phyloP scores from a whole-genome alignment of 306 rosid species.

The Trichosanthes cucumerina region DNA sequence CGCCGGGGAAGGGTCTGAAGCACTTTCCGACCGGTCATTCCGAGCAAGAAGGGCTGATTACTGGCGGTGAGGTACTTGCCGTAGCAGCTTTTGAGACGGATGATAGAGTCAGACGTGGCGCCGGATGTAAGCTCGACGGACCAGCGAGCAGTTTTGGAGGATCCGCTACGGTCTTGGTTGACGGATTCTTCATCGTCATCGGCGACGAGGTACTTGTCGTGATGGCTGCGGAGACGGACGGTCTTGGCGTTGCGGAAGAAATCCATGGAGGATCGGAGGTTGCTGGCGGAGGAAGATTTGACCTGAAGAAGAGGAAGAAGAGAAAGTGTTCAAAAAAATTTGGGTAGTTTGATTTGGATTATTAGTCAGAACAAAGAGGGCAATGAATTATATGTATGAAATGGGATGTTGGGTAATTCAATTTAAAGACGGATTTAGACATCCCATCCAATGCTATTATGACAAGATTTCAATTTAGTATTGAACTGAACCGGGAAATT shows the following conservation, averaged over 20 bases:
- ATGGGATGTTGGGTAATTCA: background rate
- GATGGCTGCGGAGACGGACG: constrained; percentile 76
- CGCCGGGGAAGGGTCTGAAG: constrained; percentile 44
- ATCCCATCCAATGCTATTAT: background rate
- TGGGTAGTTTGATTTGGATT: background rate
- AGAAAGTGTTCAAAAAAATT: background rate
- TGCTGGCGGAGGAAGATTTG: constrained; percentile 24
- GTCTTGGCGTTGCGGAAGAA: constrained; percentile 65
- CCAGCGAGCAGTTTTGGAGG: constrained; percentile 63
- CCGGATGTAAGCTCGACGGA: constrained; percentile 43
- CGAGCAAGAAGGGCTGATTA: constrained; percentile 48
- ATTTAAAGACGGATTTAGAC: background rate
- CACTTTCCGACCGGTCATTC: constrained; percentile 81
- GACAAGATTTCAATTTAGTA: background rate
- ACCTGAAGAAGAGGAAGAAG: background rate
- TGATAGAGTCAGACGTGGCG: constrained; percentile 28
- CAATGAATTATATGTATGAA: background rate
- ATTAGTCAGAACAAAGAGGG: background rate
- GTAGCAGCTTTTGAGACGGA: constrained; percentile 76
- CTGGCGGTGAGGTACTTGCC: constrained; percentile 83
- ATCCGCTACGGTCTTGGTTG: constrained; percentile 51
- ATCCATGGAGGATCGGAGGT: constrained; percentile 46
- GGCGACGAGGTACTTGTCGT: constrained; percentile 57
- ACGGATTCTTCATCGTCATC: constrained; percentile 85
- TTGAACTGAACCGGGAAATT: background rate